Evolutionary conservation across 2,329 filamentous ascomycete species (phyloP).

Genomic region (Apiospora marii): DNA sequence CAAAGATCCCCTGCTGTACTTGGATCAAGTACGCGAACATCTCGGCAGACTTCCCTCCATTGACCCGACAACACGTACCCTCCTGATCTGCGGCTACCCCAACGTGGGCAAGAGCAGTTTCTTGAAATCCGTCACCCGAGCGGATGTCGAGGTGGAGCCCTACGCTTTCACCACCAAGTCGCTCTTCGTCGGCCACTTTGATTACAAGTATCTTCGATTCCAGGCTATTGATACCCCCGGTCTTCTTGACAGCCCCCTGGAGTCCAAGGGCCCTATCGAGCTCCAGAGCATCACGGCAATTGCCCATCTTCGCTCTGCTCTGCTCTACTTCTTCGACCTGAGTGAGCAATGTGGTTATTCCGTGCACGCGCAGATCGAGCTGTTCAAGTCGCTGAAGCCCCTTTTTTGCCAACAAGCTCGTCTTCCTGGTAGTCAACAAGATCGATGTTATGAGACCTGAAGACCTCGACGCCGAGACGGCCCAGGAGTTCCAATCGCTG

Average conservation of each 20-base stretch:
- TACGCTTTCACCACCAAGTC: conserved; percentile 99
- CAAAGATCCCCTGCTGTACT: conserved; percentile 92
- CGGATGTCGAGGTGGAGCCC: conserved; percentile 95
- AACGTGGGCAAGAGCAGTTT: conserved; percentile 99
- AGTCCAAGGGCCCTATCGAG: conserved; percentile 99
- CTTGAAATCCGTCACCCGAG: conserved; percentile 87
- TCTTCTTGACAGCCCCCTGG: conserved; percentile 94
- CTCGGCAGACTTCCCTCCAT: conserved; percentile 97
- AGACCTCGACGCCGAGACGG: conserved; percentile 81
- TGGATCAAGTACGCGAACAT: conserved; percentile 97
- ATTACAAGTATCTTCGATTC: conserved; percentile 88
- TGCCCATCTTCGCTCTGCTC: conserved; percentile 92
- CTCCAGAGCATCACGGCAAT: conserved; percentile 99
- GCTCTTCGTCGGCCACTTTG: conserved; percentile 96
- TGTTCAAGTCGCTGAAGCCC: conserved; percentile 97
- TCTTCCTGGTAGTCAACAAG: conserved; percentile 98
- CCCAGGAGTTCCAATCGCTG: conserved; percentile 79
- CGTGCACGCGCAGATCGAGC: conserved; percentile 88
- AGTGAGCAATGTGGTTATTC: conserved; percentile 76
- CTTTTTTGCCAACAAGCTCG: conserved; percentile 95
- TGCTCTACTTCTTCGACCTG: conserved; percentile 98
- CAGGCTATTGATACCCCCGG: conserved; percentile 96
- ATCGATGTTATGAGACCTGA: conserved; percentile 91
- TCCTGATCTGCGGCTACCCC: conserved; percentile 96
- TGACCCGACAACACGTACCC: conserved; percentile 94